Conservation (phyloP, 306 rosid genomes). For the Clitoria ternatea region DNA sequence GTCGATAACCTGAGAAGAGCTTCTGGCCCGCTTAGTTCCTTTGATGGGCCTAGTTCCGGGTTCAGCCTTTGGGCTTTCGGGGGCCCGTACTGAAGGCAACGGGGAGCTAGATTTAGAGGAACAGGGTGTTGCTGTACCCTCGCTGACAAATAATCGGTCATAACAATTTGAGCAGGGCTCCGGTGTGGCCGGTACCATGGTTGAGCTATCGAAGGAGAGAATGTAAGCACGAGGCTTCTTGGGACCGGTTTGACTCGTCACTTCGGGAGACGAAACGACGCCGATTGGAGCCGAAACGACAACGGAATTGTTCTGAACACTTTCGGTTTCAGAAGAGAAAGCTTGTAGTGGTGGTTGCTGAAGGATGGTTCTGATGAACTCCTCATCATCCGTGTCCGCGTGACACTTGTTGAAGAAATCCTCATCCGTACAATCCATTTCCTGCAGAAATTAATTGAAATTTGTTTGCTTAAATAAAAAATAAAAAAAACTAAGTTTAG, state of each 20-base stretch:
- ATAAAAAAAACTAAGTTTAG: too few species aligned
- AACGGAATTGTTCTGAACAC: too few species aligned
- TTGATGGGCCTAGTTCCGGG: background rate
- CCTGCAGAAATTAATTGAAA: constrained; percentile 10
- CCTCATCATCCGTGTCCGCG: background rate
- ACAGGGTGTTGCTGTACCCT: background rate
- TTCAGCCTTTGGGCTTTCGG: background rate
- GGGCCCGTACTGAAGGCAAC: background rate
- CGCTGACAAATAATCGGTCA: background rate
- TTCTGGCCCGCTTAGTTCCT: constrained; percentile 2
- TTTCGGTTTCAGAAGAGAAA: constrained; percentile 13
- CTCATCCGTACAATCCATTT: constrained; percentile 6
- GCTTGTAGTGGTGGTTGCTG: background rate
- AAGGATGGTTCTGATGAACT: constrained; percentile 28
- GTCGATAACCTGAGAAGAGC: constrained; percentile 7
- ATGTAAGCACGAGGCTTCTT: constrained; percentile 28
- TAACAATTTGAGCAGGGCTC: background rate
- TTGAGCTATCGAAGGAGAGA: constrained; percentile 29
- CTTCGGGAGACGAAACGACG: background rate
- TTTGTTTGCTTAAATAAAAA: too few species aligned
- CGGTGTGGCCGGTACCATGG: constrained; percentile 15
- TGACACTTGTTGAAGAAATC: background rate
- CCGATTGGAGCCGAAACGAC: background rate
- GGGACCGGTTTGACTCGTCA: too few species aligned
- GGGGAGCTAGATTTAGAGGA: background rate